phyloP scores from a whole-genome alignment of 177 flowering plant genomes.

The Telopea speciosissima region DNA sequence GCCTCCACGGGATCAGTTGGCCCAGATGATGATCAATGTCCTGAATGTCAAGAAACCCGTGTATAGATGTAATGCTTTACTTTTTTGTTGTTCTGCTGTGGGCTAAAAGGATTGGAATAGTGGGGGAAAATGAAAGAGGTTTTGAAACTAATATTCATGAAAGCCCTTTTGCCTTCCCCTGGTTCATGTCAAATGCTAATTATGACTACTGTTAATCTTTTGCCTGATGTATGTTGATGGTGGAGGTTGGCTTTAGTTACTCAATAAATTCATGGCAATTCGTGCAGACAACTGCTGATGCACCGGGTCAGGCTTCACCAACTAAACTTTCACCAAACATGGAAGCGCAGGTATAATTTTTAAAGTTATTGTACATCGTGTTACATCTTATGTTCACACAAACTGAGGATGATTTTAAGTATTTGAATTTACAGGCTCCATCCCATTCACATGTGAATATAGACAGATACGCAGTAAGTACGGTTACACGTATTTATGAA shows the following conservation, averaged over 20 bases:
- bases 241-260: constrained; percentile 2
- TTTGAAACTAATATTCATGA: no score
- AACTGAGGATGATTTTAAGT: not conserved
- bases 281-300: constrained; percentile 18
- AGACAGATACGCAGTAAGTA: constrained; percentile 50
- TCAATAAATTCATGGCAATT: not conserved
- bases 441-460: constrained; percentile 20
- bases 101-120: no score
- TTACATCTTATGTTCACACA: not conserved
- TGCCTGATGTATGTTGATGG: not conserved
- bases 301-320: constrained; percentile 7
- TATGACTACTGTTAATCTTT: no score
- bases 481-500: no score
- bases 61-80: no score
- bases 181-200: no score
- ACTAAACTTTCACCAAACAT: not conserved
- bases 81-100: no score
- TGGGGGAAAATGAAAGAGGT: no score
- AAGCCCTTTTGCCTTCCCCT: no score
- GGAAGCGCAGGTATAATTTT: constrained; percentile 12
- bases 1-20: not conserved
- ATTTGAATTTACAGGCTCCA: constrained; percentile 36
- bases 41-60: not conserved
- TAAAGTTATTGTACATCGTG: not conserved
- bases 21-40: not conserved